phyloP scores from a whole-genome alignment of 164 flowering plant genomes.

The Warburgia ugandensis region DNA sequence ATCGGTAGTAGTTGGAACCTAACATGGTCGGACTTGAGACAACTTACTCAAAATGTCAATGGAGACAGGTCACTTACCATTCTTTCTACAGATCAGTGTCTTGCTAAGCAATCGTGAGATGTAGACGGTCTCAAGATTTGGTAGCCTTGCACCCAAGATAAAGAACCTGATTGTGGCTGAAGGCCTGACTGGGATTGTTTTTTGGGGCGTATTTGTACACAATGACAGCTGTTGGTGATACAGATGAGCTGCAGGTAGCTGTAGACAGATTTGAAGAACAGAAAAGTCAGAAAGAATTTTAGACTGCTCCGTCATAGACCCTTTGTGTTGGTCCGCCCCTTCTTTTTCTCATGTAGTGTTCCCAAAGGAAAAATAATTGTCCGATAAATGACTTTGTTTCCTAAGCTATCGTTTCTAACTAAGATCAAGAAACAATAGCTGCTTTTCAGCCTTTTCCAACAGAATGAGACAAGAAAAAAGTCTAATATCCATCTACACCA shows the following conservation, averaged over 20 bases:
- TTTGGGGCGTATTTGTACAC: conserved; percentile 92
- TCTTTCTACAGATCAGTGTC: not conserved
- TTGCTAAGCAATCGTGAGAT: conserved; percentile 4
- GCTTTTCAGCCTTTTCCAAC: too few relatives aligned
- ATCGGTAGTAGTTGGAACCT: too few relatives aligned
- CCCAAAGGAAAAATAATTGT: too few relatives aligned
- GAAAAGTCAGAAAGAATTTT: conserved; percentile 2
- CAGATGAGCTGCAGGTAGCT: conserved; percentile 16
- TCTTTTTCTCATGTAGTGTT: too few relatives aligned
- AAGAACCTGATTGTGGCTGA: conserved; percentile 82
- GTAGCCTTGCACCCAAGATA: conserved; percentile 51
- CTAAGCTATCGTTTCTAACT: too few relatives aligned
- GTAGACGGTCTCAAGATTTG: conserved; percentile 23
- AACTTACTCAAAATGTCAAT: too few relatives aligned
- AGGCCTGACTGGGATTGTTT: conserved; percentile 72
- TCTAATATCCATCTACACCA: too few relatives aligned
- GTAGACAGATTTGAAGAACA: conserved; percentile 14
- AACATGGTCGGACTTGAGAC: too few relatives aligned
- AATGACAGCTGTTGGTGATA: conserved; percentile 35
- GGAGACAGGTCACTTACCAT: too few relatives aligned
- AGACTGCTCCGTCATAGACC: not conserved
- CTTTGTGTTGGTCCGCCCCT: not conserved
- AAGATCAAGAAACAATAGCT: too few relatives aligned
- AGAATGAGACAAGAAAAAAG: too few relatives aligned
- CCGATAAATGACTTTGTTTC: too few relatives aligned